Conservation (phyloP, 805 yeast genomes). For the Metschnikowia lunata region DNA sequence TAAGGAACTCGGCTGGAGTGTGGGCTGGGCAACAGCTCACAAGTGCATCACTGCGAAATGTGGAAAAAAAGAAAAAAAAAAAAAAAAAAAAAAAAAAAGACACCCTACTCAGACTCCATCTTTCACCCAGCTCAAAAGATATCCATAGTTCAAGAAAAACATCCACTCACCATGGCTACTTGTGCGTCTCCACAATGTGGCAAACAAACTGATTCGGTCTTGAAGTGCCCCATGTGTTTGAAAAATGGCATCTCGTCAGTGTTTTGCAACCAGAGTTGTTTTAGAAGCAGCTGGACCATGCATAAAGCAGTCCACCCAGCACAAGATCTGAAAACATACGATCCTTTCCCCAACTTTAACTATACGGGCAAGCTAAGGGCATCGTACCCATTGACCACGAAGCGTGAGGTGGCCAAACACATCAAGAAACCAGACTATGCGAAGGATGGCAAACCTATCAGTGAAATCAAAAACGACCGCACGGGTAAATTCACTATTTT, state of each 20-base stretch:
- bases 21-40: background rate
- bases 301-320: slow-evolving; percentile 72
- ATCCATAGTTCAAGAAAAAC: too few species aligned
- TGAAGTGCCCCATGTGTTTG: slow-evolving; percentile 90
- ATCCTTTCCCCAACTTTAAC: slow-evolving; percentile 80
- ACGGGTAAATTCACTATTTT: slow-evolving; percentile 60
- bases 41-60: background rate
- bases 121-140: too few species aligned
- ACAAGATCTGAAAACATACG: slow-evolving; percentile 57
- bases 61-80: too few species aligned
- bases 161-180: slow-evolving; percentile 9
- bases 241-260: slow-evolving; percentile 58
- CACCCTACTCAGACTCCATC: too few species aligned
- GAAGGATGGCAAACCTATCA: slow-evolving; percentile 66
- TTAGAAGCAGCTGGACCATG: slow-evolving; percentile 60
- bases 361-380: slow-evolving; percentile 78
- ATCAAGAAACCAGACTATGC: slow-evolving; percentile 84
- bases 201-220: slow-evolving; percentile 63
- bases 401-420: slow-evolving; percentile 64
- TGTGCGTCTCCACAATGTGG: slow-evolving; percentile 87
- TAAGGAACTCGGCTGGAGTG: too few species aligned
- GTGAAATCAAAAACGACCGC: slow-evolving; percentile 73
- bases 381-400: slow-evolving; percentile 72
- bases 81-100: too few species aligned
- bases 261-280: slow-evolving; percentile 84